Percentiles rank a stretch among this genome's conserved stretches.
These are phyloP conservation scores for Colletotrichum aenigma DNA, from an alignment of 2,329 filamentous ascomycete genomes.

Conservation along the genomic window DNA sequence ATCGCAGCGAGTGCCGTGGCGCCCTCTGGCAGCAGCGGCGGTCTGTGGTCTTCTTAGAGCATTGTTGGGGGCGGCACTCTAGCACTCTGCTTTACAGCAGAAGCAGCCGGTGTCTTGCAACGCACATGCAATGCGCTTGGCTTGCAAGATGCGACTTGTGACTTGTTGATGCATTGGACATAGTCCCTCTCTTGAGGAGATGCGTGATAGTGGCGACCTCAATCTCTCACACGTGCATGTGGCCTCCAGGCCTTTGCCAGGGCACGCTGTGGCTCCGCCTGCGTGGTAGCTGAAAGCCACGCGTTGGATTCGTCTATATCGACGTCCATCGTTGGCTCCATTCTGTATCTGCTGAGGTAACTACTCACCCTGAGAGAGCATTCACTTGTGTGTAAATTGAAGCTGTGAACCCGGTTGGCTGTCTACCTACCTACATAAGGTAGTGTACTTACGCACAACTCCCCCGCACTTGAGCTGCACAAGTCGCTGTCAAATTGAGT, in stretches of 20 bases:
- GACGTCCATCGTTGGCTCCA: not conserved
- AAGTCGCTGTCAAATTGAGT: not conserved
- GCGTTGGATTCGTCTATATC: not conserved
- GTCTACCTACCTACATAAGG: not conserved
- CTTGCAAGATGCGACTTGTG: not conserved
- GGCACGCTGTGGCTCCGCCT: not conserved
- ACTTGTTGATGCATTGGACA: not conserved
- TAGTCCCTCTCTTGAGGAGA: not conserved
- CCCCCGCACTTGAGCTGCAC: not conserved
- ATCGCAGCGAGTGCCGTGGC: not conserved
- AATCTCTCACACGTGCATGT: not conserved
- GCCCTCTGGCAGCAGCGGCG: constrained; percentile 8
- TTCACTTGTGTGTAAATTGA: not conserved
- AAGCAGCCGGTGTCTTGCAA: not conserved
- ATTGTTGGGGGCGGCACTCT: not conserved
- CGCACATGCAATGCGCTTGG: not conserved
- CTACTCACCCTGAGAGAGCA: not conserved
- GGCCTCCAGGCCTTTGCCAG: not conserved
- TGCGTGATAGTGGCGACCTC: not conserved
- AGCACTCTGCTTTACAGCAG: not conserved
- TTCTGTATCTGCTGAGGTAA: not conserved
- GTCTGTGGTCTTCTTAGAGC: constrained; percentile 7
- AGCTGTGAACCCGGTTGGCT: not conserved
- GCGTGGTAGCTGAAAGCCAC: constrained; percentile 2
- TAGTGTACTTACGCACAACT: not conserved